A percentile compares a stretch with the other conserved stretches of the same genome.
Evolutionary conservation across 2,329 filamentous ascomycete species (phyloP).

Genomic region (Cyphellophora attinorum): DNA sequence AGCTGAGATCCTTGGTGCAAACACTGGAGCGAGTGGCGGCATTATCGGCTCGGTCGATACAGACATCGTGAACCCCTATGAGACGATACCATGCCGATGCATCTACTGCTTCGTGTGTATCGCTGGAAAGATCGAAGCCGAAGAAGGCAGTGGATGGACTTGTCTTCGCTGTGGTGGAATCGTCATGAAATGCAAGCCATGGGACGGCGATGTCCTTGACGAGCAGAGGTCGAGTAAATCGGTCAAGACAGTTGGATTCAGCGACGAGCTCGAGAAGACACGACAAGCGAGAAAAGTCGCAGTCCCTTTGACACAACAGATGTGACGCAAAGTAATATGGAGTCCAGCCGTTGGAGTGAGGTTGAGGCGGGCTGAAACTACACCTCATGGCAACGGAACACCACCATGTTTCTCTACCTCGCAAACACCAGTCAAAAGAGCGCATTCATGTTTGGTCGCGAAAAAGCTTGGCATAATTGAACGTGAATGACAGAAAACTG

Average conservation of each 20-base stretch:
- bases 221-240: constrained; percentile 38
- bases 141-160: constrained; percentile 89
- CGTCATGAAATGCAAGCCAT: constrained; percentile 78
- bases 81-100: constrained; percentile 78
- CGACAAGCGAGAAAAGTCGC: constrained; percentile 1
- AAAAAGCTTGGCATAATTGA: too few relatives aligned
- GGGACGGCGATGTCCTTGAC: constrained; percentile 74
- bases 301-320: constrained; percentile 6
- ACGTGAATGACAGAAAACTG: too few relatives aligned
- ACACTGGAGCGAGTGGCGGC: constrained; percentile 59
- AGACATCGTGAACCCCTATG: constrained; percentile 93
- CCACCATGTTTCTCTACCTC: too few relatives aligned
- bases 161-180: constrained; percentile 81
- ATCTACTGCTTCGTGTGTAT: constrained; percentile 95
- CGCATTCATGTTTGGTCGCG: too few relatives aligned
- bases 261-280: constrained; percentile 7
- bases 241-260: constrained; percentile 48
- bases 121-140: constrained; percentile 78
- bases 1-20: constrained; percentile 62
- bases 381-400: too few relatives aligned
- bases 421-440: too few relatives aligned
- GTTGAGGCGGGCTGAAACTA: constrained; percentile 6
- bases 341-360: constrained; percentile 12
- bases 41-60: constrained; percentile 82
- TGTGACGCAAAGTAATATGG: constrained; percentile 1